Percentiles rank a stretch among this genome's conserved stretches.
These are phyloP conservation scores for Begonia loranthoides DNA, from an alignment of 306 rosid species.

Conservation along the genomic window DNA sequence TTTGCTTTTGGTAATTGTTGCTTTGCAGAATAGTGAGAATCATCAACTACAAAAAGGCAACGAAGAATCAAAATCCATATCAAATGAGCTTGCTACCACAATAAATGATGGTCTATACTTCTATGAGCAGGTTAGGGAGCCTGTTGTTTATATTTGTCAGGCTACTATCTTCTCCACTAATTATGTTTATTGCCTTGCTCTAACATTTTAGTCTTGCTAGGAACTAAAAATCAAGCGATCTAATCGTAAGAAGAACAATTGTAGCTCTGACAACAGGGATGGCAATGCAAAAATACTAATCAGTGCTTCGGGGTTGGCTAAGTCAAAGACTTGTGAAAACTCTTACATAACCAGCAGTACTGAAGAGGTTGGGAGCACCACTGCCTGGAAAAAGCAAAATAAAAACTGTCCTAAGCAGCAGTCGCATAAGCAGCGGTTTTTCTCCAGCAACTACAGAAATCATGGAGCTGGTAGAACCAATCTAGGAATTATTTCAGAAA, in stretches of 20 bases:
- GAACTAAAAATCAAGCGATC: constrained; percentile 59
- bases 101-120: constrained; percentile 90
- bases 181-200: background rate
- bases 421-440: constrained; percentile 65
- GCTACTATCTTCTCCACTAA: background rate
- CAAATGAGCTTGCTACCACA: constrained; percentile 77
- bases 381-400: constrained; percentile 54
- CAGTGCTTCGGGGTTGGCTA: constrained; percentile 38
- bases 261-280: constrained; percentile 39
- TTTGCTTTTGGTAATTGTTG: constrained; percentile 1
- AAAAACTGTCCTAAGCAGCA: constrained; percentile 48
- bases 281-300: constrained; percentile 34
- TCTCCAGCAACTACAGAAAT: constrained; percentile 69
- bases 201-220: constrained; percentile 28
- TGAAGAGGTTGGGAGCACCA: constrained; percentile 51
- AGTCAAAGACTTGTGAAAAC: constrained; percentile 41
- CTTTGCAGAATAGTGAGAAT: constrained; percentile 44
- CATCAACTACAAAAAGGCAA: constrained; percentile 30
- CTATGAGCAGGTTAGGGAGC: constrained; percentile 68
- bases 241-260: constrained; percentile 48
- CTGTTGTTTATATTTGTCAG: constrained; percentile 2
- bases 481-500: constrained; percentile 70
- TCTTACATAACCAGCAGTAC: constrained; percentile 19
- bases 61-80: constrained; percentile 55
- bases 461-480: constrained; percentile 57